These are phyloP conservation scores for Candida jianshihensis DNA, from an alignment of 805 yeast genomes.

Conservation along the genomic window DNA sequence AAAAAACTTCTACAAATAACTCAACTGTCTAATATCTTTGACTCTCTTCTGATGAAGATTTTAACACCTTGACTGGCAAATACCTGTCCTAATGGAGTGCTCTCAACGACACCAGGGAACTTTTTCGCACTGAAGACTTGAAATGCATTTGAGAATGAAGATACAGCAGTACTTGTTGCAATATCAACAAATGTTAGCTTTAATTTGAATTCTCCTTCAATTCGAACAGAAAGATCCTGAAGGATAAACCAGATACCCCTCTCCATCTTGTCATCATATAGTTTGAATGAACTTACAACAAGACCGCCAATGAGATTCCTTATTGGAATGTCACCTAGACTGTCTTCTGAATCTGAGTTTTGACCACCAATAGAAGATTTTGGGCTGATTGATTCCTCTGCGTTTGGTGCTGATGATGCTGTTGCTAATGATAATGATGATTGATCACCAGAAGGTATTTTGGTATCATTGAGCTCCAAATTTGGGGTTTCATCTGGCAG, in stretches of 20 bases:
- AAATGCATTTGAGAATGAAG: constrained; percentile 27
- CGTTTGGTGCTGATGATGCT: not conserved
- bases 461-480: no score
- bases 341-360: constrained; percentile 7
- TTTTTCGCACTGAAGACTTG: constrained; percentile 35
- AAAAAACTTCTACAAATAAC: no score
- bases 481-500: no score
- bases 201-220: constrained; percentile 35
- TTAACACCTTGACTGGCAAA: constrained; percentile 38
- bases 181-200: constrained; percentile 31
- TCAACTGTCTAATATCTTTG: constrained; percentile 2
- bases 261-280: constrained; percentile 27
- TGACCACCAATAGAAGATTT: not conserved
- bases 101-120: constrained; percentile 39
- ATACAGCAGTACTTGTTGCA: constrained; percentile 8
- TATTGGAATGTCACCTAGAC: constrained; percentile 22
- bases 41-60: constrained; percentile 33
- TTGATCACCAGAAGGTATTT: no score
- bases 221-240: constrained; percentile 35
- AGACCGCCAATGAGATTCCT: constrained; percentile 34
- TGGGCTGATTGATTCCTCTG: not conserved
- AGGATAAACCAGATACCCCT: constrained; percentile 37
- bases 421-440: not conserved
- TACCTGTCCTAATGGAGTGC: constrained; percentile 31
- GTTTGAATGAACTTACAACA: constrained; percentile 32